phyloP scores from a whole-genome alignment of 768 basidiomycete genomes.

The Suillus sp. region DNA sequence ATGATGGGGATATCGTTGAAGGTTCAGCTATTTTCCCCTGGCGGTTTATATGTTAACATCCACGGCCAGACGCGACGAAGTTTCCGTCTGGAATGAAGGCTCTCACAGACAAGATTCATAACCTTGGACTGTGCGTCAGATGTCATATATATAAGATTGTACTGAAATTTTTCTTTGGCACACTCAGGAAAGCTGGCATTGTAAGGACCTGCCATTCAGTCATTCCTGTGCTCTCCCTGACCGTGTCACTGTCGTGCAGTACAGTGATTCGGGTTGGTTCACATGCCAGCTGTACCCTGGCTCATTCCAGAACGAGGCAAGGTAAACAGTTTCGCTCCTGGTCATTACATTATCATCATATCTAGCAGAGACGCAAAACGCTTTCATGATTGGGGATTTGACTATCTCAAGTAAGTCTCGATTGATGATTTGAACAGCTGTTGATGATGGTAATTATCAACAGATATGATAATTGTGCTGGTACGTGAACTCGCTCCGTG shows the following conservation, averaged over 20 bases:
- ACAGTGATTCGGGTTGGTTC: conserved; percentile 70
- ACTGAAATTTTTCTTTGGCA: background rate
- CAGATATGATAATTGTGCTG: conserved; percentile 65
- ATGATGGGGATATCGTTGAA: conserved; percentile 56
- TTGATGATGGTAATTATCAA: background rate
- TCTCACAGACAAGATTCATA: conserved; percentile 57
- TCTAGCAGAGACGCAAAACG: conserved; percentile 51
- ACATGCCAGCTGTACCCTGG: conserved; percentile 68
- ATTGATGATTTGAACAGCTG: background rate
- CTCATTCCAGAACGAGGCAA: conserved; percentile 62
- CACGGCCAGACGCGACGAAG: conserved; percentile 42
- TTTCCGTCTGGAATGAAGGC: conserved; percentile 62
- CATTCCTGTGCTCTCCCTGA: background rate
- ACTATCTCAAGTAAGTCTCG: conserved; percentile 56
- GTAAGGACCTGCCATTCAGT: conserved; percentile 37
- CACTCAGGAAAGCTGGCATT: conserved; percentile 58
- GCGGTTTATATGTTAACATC: background rate
- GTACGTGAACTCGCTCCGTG: conserved; percentile 27
- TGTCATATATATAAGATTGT: conserved; percentile 11
- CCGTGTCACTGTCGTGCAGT: conserved; percentile 36
- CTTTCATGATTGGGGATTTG: conserved; percentile 69
- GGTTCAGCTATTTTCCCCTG: conserved; percentile 32
- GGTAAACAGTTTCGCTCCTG: conserved; percentile 33
- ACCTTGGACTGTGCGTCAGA: conserved; percentile 53
- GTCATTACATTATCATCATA: background rate